Evolutionary conservation across 176 grass and related monocot genomes (phyloP).

Genomic region (Rhynchospora breviuscula): DNA sequence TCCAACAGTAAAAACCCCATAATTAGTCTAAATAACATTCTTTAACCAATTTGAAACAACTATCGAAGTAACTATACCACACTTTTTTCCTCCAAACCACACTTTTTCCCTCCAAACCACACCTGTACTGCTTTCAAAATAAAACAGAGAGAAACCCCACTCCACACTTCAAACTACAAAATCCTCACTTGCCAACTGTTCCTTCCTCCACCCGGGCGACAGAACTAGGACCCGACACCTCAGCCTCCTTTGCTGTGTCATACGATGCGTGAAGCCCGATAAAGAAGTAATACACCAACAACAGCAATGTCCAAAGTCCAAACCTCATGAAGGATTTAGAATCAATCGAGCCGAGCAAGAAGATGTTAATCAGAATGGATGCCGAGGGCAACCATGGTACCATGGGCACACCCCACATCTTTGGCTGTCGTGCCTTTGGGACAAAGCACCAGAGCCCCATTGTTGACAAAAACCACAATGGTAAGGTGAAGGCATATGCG

Average conservation of each 20-base stretch:
- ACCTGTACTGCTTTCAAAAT: neutral
- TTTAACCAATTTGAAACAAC: neutral
- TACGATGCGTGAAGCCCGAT: constrained; percentile 90
- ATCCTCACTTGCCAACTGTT: constrained; percentile 1
- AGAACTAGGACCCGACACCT: neutral
- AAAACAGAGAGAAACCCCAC: neutral
- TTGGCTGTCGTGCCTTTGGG: constrained; percentile 39
- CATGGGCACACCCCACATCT: constrained; percentile 36
- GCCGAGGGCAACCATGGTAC: constrained; percentile 41
- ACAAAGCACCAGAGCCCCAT: constrained; percentile 18
- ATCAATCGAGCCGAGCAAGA: constrained; percentile 92
- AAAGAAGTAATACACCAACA: constrained; percentile 82
- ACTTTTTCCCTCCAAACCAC: neutral
- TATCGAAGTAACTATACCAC: neutral
- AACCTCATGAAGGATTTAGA: constrained; percentile 63
- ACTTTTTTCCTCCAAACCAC: neutral
- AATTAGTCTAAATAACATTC: neutral
- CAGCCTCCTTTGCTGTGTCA: constrained; percentile 48
- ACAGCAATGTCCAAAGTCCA: constrained; percentile 49
- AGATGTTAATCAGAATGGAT: constrained; percentile 64
- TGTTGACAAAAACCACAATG: constrained; percentile 34
- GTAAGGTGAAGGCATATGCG: constrained; percentile 30
- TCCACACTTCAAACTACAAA: constrained; percentile 2
- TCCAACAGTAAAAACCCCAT: neutral
- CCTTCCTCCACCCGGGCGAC: constrained; percentile 29